Evolutionary conservation across 495 filamentous ascomycete genomes (phyloP), one percentile per base, ranked within the genome.

Genomic region (Trichoderma asperelloides): DNA sequence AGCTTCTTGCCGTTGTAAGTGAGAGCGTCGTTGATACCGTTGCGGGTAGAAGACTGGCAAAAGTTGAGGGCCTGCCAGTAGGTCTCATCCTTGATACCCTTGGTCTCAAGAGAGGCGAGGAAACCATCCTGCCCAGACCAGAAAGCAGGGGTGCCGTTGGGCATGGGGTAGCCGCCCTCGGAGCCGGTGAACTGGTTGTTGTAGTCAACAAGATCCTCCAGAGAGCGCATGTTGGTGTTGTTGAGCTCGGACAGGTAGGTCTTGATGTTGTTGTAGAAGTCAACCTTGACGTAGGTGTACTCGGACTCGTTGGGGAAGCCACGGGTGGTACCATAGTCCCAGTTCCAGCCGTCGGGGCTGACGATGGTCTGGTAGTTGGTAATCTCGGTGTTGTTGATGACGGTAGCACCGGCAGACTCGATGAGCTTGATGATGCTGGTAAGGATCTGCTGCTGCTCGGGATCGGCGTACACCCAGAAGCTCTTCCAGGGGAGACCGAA

Each of bases 241-340:
- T 80, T 72, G 5, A 92, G 79, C 69, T 88, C 86, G 40, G 85
- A 75, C 12, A 92, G 82, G 70, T 92, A 92, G 23, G 76, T 73
- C 51, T 77, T 76, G 69, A 92, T 85, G 77, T 90, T 85, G 77
- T 91, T 90, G 78, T 91, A 91, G 73, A 91, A 91, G 69, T 92
- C 89, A 9, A 87, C 85, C 72, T 90, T 91, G 67, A 91, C 80
- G 65, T 86, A 84, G 7, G 84, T 87, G 76, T 87, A 91, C 71
- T 91, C 89, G 18, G 85, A 88, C 72, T 91, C 84, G 70, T 91
- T 89, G 33, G 86, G 76, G 69, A 77, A 86, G 11, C 88, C 87
- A 6, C 86, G 83, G 3, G 78, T 84, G 39, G 78, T 80, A 18
- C 86, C 88, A 65, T 86, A 89, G 70, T 90, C 87, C 89, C 89